Conservation (phyloP, 345 rosid genomes). For the Erysimum cheiranthoides region DNA sequence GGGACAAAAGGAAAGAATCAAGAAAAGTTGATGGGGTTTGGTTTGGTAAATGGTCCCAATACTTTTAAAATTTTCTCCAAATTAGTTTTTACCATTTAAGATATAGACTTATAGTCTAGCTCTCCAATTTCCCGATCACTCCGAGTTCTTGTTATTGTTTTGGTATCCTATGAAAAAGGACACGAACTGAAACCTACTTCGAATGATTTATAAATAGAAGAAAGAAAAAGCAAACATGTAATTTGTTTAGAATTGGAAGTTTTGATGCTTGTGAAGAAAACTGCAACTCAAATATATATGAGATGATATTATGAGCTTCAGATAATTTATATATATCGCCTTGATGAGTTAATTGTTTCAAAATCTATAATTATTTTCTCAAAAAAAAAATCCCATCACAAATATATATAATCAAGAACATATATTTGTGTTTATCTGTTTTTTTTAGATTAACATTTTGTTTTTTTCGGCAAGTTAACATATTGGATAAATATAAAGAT, state of each 20-base stretch:
- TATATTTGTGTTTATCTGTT: background rate
- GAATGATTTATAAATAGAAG: background rate
- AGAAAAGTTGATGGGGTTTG: constrained; percentile 43
- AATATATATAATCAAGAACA: background rate
- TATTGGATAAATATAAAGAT: background rate
- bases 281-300: background rate
- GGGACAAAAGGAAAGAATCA: constrained; percentile 38
- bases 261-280: background rate
- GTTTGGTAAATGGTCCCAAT: constrained; percentile 43
- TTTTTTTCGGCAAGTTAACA: background rate
- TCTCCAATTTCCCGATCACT: constrained; percentile 9
- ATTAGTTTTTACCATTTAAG: constrained; percentile 37
- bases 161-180: constrained; percentile 36
- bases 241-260: background rate
- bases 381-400: background rate
- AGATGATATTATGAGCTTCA: background rate
- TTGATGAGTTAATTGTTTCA: background rate
- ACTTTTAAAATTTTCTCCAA: background rate
- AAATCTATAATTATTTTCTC: background rate
- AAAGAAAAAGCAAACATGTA: background rate
- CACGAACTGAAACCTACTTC: background rate
- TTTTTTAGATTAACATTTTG: background rate
- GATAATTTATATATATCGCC: background rate
- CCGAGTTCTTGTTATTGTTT: constrained; percentile 7
- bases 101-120: background rate